These are phyloP conservation scores for Alternaria triticina DNA, from an alignment of 2,329 filamentous ascomycete species.

Conservation along the genomic window DNA sequence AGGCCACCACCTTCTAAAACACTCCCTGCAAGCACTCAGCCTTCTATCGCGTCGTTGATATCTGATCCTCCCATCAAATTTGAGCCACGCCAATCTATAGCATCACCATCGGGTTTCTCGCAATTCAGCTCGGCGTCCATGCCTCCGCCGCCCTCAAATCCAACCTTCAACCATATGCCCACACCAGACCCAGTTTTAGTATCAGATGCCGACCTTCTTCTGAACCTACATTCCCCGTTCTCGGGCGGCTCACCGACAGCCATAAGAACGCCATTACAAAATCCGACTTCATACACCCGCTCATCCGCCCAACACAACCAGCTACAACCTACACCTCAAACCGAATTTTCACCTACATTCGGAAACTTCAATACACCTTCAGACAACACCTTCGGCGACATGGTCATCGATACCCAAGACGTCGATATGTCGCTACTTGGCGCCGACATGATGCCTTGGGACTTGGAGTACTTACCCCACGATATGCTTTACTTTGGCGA, in stretches of 20 bases:
- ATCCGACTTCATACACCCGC: conserved; percentile 25
- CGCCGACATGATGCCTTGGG: conserved; percentile 75
- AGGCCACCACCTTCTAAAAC: conserved; percentile 28
- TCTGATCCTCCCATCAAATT: conserved; percentile 38
- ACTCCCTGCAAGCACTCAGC: conserved; percentile 26
- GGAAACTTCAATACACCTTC: conserved; percentile 32
- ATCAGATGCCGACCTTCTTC: conserved; percentile 55
- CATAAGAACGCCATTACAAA: conserved; percentile 19
- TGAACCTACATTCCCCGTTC: conserved; percentile 58
- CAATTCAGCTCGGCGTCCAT: conserved; percentile 39
- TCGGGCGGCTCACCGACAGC: conserved; percentile 31
- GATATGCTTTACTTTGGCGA: conserved; percentile 62
- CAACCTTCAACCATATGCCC: conserved; percentile 28
- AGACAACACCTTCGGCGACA: conserved; percentile 53
- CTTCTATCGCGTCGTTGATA: conserved; percentile 42
- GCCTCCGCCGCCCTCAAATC: conserved; percentile 42
- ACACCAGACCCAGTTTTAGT: conserved; percentile 46
- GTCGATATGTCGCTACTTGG: conserved; percentile 75
- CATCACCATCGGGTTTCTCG: conserved; percentile 30
- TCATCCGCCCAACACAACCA: conserved; percentile 18
- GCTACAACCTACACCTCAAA: conserved; percentile 9
- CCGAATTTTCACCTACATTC: conserved; percentile 36
- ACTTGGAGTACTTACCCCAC: conserved; percentile 71
- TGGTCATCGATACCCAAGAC: conserved; percentile 79
- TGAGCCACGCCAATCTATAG: conserved; percentile 27